These are phyloP conservation scores for Breviolum minutum DNA, from an alignment of 73 alveolate species.

Conservation along the genomic window DNA sequence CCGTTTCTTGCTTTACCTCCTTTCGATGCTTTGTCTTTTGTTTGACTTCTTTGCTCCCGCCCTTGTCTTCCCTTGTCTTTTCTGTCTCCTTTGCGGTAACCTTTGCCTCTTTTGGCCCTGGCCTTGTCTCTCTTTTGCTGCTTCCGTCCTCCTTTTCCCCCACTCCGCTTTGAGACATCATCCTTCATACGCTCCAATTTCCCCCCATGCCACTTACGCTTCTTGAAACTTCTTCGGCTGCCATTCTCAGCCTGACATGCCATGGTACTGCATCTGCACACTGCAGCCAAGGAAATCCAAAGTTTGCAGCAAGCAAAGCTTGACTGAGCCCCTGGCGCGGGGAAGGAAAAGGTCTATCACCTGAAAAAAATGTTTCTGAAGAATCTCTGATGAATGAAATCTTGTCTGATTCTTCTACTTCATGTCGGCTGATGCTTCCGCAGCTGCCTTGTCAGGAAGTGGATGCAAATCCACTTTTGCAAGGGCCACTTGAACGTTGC, in stretches of 20 bases:
- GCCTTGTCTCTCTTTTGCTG: neutral
- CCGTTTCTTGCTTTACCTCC: neutral
- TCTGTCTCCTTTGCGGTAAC: neutral
- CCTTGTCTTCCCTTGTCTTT: neutral
- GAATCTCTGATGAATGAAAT: neutral
- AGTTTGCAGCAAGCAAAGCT: too few species aligned
- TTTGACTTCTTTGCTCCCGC: neutral
- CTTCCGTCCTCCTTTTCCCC: neutral
- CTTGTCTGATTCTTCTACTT: neutral
- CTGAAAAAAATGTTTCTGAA: neutral
- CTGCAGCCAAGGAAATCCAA: too few species aligned
- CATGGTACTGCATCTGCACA: too few species aligned
- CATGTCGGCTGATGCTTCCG: too few species aligned
- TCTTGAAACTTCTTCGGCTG: too few species aligned
- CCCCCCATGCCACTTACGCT: neutral
- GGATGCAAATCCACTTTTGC: neutral
- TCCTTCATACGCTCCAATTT: neutral
- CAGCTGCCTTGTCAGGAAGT: neutral
- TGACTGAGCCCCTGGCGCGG: neutral
- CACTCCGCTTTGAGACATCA: neutral
- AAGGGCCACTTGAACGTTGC: neutral
- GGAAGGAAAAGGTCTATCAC: neutral
- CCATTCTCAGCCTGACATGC: too few species aligned
- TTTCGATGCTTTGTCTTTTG: neutral
- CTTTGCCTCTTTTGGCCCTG: neutral